Evolutionary conservation across 108 stramenopile species (phyloP), one percentile per base, ranked within the genome.

Genomic region (Parmales sp.): DNA sequence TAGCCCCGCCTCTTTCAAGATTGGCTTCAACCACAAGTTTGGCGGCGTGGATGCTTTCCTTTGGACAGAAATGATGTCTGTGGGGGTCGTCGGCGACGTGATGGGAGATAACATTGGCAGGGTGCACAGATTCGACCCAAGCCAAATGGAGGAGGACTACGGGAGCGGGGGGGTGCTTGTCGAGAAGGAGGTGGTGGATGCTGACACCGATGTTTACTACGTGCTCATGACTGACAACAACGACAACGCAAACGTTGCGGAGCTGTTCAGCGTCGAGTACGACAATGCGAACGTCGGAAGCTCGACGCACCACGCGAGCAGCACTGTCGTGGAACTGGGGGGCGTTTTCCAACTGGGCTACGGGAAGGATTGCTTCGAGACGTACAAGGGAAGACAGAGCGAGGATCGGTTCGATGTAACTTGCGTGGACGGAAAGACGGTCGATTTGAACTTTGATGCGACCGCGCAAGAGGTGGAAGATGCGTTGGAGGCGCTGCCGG

Each of bases 401-500:
- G 36, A 60, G 54, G 54, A 60, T 28, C 54, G 36, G 31, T 60
- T 29, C 26, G 45, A 44, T 5, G 45, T 43, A 2, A 9, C 37
- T 5, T 79, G 78, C 75, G 51, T 37, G 26, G 45, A 26, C 28
- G 75, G 68, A 28, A 37, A 0, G 66, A 67, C 66, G 18, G 2
- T 0, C 1, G 8, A 11, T 1, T 36, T 80, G 22, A 45, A 37
- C 49, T 69, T 66, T 20, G 72, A 70, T 48, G 66, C 76, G 29
- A 76, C 45, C 45, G 72, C 72, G 41, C 23, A 18, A 18, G 75
- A 80, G 26, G 37, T 80, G n/a, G 79, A 80, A 71, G 16, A 6
- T 18, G 74, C 66, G 0, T 22, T 80, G 13, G 63, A 76, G 46
- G 45, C 38, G 2, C 69, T 80, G 1, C 69, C 64, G 18, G 70